Evolutionary conservation across 1,284 basidiomycete species (phyloP).

Genomic region (Lignosus rhinocerotis): DNA sequence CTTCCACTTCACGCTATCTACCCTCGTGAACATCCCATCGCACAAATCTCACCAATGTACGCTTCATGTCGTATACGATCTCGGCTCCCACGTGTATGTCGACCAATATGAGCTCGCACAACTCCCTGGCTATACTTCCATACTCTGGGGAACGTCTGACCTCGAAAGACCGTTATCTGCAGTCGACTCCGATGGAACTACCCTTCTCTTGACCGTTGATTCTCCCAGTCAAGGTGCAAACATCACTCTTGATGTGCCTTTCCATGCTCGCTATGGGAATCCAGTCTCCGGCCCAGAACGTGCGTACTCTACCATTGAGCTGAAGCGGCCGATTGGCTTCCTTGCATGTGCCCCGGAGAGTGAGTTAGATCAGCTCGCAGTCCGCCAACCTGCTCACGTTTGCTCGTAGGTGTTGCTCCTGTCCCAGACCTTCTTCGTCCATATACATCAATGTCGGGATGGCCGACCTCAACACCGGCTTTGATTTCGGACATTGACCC

Average conservation of each 20-base stretch:
- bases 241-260: conserved; percentile 43
- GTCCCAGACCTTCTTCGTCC: conserved; percentile 19
- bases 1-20: conserved; percentile 34
- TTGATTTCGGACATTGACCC: conserved; percentile 13
- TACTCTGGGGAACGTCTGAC: conserved; percentile 44
- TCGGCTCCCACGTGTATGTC: conserved; percentile 48
- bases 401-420: neutral
- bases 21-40: conserved; percentile 13
- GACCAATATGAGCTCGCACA: conserved; percentile 55
- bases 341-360: conserved; percentile 35
- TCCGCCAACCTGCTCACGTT: neutral
- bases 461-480: conserved; percentile 3
- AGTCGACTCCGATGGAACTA: conserved; percentile 35
- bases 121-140: conserved; percentile 41
- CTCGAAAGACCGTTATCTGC: conserved; percentile 52
- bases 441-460: conserved; percentile 20
- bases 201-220: conserved; percentile 40
- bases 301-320: conserved; percentile 27
- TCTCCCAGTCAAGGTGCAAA: conserved; percentile 3
- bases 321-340: conserved; percentile 42
- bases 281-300: conserved; percentile 19
- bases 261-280: conserved; percentile 52
- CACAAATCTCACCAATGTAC: conserved; percentile 30
- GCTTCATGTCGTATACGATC: conserved; percentile 41
- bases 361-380: conserved; percentile 3